phyloP scores from a whole-genome alignment of 768 basidiomycete genomes.

The Agaricus sinodeliciosus region DNA sequence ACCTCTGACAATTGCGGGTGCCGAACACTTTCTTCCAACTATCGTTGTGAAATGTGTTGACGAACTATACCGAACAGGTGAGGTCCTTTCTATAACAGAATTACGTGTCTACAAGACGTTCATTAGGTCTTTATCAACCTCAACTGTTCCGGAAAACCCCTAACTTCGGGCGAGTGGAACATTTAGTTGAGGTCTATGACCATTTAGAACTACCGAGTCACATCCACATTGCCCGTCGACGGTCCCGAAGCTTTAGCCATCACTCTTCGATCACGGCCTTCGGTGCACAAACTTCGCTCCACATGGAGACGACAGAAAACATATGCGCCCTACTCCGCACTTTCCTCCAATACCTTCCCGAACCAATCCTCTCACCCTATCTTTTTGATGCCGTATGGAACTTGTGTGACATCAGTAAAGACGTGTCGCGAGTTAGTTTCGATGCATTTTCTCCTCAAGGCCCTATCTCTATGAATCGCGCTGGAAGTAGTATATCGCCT shows the following conservation, averaged over 20 bases:
- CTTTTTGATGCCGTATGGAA: constrained; percentile 30
- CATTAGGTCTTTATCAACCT: constrained; percentile 26
- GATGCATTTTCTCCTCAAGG: not conserved
- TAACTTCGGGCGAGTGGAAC: constrained; percentile 27
- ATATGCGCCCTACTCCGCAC: constrained; percentile 34
- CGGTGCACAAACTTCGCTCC: constrained; percentile 23
- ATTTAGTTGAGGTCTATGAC: constrained; percentile 32
- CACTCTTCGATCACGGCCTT: constrained; percentile 12
- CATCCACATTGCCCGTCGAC: constrained; percentile 16
- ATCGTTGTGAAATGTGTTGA: constrained; percentile 35
- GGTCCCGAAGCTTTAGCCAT: constrained; percentile 1
- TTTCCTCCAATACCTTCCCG: constrained; percentile 34
- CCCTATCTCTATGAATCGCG: constrained; percentile 10
- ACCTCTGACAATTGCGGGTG: constrained; percentile 13
- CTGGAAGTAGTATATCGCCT: constrained; percentile 11
- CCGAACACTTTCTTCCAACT: constrained; percentile 32
- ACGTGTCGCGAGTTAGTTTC: constrained; percentile 5
- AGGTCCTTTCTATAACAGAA: not conserved
- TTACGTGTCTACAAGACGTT: not conserved
- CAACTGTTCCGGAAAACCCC: constrained; percentile 27
- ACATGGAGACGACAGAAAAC: constrained; percentile 30
- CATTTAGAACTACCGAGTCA: constrained; percentile 18
- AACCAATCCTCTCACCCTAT: constrained; percentile 27
- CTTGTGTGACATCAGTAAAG: constrained; percentile 24
- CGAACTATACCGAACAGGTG: constrained; percentile 35